phyloP scores from a whole-genome alignment of 805 yeast genomes.

The Wickerhamiella australiensis region DNA sequence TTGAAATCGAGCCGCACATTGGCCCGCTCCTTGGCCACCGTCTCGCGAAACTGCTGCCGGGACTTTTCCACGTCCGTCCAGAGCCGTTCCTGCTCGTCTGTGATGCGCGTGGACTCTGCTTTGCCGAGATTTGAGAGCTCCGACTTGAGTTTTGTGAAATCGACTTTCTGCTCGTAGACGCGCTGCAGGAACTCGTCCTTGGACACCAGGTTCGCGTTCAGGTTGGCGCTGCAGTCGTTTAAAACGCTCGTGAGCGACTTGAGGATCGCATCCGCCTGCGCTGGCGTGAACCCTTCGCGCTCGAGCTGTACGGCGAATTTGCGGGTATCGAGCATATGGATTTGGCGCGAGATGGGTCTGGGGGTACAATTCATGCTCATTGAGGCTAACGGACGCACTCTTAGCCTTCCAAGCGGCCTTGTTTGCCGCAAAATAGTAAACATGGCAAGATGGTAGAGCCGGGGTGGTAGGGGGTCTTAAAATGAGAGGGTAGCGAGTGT shows the following conservation, averaged over 20 bases:
- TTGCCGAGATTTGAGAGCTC: constrained; percentile 81
- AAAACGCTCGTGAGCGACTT: constrained; percentile 60
- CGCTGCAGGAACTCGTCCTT: constrained; percentile 71
- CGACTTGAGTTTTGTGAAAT: constrained; percentile 86
- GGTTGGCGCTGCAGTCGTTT: constrained; percentile 64
- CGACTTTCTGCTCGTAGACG: constrained; percentile 92
- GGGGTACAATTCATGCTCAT: not conserved
- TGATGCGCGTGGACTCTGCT: constrained; percentile 67
- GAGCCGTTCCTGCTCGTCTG: constrained; percentile 77
- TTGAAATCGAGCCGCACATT: constrained; percentile 83
- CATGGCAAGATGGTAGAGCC: not conserved
- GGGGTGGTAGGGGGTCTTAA: not conserved
- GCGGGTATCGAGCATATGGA: constrained; percentile 58
- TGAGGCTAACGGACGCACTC: not conserved
- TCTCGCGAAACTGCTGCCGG: constrained; percentile 76
- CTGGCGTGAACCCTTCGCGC: constrained; percentile 54
- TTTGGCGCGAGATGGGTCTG: not conserved
- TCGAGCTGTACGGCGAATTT: constrained; percentile 55
- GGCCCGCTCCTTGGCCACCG: constrained; percentile 79
- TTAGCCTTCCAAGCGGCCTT: not conserved
- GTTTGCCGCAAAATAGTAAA: not conserved
- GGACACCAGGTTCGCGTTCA: constrained; percentile 68
- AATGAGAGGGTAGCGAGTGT: too few relatives aligned
- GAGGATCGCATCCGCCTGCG: constrained; percentile 74
- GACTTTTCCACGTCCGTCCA: constrained; percentile 75